Conservation (phyloP, 176 grass and related monocot genomes). For the Themeda triandra region DNA sequence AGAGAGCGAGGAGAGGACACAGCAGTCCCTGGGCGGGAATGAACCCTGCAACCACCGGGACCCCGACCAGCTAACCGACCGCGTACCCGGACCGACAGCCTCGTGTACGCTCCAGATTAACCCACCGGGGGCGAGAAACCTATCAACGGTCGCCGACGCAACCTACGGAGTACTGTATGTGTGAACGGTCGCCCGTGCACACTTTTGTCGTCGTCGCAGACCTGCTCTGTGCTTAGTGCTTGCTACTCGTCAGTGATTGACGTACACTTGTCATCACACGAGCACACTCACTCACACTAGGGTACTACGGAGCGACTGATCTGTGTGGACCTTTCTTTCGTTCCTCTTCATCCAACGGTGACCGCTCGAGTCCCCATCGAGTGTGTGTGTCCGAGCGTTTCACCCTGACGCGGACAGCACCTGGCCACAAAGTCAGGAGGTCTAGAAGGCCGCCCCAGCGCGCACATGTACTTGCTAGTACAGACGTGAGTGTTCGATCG, state of each 20-base stretch:
- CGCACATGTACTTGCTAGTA: not conserved
- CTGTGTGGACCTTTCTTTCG: not conserved
- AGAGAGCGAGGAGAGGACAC: no score
- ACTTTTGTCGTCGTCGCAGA: no score
- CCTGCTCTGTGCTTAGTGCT: not conserved
- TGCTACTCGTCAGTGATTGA: not conserved
- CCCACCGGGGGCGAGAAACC: not conserved
- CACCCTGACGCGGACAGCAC: not conserved
- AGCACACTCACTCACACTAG: not conserved
- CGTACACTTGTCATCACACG: not conserved
- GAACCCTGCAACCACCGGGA: slow-evolving; percentile 44
- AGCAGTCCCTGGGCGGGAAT: not conserved
- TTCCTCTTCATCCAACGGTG: not conserved
- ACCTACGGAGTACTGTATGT: no score
- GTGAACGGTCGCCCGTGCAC: not conserved
- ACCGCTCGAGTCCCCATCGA: not conserved
- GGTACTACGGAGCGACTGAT: not conserved
- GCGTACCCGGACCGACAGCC: not conserved
- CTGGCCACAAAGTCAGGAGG: not conserved
- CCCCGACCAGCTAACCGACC: slow-evolving; percentile 33
- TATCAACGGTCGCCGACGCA: not conserved
- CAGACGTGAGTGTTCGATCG: no score
- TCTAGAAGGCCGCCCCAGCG: not conserved
- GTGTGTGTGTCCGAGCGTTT: not conserved
- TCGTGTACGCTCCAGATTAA: not conserved